Percentiles rank a stretch among this genome's conserved stretches.
These are phyloP conservation scores for Hirsutella thompsonii DNA, from an alignment of 2,329 filamentous ascomycete genomes.

Conservation along the genomic window DNA sequence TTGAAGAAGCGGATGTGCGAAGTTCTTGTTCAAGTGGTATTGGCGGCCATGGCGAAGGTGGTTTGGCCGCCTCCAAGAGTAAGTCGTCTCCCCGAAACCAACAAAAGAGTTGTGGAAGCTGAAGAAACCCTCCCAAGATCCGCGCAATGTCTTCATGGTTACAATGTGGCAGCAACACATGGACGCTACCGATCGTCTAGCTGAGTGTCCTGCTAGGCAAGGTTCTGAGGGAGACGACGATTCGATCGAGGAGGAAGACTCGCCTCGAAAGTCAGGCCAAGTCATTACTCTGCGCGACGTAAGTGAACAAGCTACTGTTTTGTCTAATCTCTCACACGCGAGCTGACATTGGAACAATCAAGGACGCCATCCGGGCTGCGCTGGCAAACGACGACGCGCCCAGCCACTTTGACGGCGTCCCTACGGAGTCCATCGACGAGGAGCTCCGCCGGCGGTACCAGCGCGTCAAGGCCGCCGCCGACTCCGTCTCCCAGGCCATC, in stretches of 20 bases:
- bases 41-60: no score
- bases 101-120: no score
- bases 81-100: no score
- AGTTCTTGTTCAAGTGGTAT: no score
- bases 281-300: constrained; percentile 7
- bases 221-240: not conserved
- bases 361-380: constrained; percentile 8
- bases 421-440: constrained; percentile 5
- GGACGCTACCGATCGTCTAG: not conserved
- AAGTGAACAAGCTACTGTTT: not conserved
- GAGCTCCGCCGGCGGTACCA: constrained; percentile 10
- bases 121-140: not conserved
- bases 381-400: constrained; percentile 9
- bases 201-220: not conserved
- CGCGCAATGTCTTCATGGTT: not conserved
- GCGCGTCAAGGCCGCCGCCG: constrained; percentile 4
- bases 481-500: constrained; percentile 1
- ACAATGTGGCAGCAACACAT: not conserved
- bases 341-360: constrained; percentile 1
- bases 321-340: not conserved
- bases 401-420: constrained; percentile 8
- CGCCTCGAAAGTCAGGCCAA: not conserved
- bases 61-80: no score
- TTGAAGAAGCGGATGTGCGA: no score
- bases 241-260: not conserved